Evolutionary conservation across 2,329 filamentous ascomycete genomes (phyloP), one percentile per base, ranked within the genome.

Genomic region (Talaromyces sp.): DNA sequence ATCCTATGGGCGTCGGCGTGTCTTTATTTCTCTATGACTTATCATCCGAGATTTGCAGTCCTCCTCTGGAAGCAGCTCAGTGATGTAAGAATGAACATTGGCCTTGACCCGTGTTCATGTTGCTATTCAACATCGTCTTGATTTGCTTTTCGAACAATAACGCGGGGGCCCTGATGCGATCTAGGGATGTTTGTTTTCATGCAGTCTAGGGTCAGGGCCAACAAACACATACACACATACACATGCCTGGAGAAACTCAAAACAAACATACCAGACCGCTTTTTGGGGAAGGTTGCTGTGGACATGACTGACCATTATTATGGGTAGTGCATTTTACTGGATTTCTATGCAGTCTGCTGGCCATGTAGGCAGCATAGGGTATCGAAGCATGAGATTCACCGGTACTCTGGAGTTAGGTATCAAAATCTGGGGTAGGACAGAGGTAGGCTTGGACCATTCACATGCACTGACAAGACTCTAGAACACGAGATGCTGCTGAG

Each of bases 251-350:
- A 33, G 31, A 25, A 55, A 55, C 40, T 37, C 40, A 45, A 45
- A 54, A 37, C 53, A 55, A 37, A 55, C 53, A 48, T 17, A 46
- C 40, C 53, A 55, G 53, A 55, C 53, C 53, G 31, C 53, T 55
- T 5, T 55, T 46, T 55, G 31, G 21, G 50, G 28, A 35, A 5
- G 22, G 33, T 22, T 13, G 28, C 2, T n/a, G 33, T 51, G 19
- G 33, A 51, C 10, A 36, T 33, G 33, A 50, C 31, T 19, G 28
- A 6, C 2, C 6, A 51, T 22, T 3, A 19, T 28, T 28, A 28
- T 28, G 25, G 25, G 25, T 43, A 43, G 22, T 41, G 11, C 40
- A 43, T 22, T 15, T 15, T 25, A 15, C 13, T 22, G 11, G 36
- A 37, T 28, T 28, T 4, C 7, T 28, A 3, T 3, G 25, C 25